Base-by-base conservation (phyloP, 129 eudicot species). In the Centrapalus pauciflorus region DNA sequence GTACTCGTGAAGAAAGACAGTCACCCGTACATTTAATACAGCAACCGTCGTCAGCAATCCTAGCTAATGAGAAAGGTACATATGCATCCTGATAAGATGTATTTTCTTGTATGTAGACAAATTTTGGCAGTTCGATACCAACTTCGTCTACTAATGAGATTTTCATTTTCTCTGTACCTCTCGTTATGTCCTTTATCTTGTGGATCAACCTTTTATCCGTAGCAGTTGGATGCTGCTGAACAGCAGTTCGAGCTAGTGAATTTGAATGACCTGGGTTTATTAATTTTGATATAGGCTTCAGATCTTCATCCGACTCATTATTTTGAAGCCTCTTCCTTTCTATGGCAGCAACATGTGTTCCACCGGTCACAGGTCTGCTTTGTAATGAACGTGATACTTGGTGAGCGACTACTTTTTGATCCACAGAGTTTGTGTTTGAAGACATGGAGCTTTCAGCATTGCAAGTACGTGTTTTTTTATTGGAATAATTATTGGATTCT, bases 41-140 rank as follows among this genome's bases (percentile, higher is more conserved):
- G 19, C 97, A 80, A 60, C 77, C 81, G 17, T 84, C 89, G 51
- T 90, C 97, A 12, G 84, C 74, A 67, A 91, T 87, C 48, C 96
- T 77, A 2, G 96, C 95, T 67, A 87, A 66, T 0, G 97, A 74
- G 5, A 91, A 50, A 9, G 80, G 82, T 7, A 91, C 82, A 50
- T 80, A 79, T 23, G 94, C 97, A 45, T 77, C 67, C 72, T 87
- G 90, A 59, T 80, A 87, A 0, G 74, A 4, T 10, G 68, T 72
- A 48, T 79, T 91, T 16, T 74, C 67, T 0, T 80, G 80, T 27
- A 76, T 78, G 74, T 87, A 91, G 27, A 51, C 35, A 25, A 84
- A 91, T 7, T 61, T 45, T 7, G 97, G 97, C 40, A 78, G 71
- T 74, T 75, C 83, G 13, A 56, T 66, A 5, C 83, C 84, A 23